Evolutionary conservation across 192 early-diverging fungal species (phyloP), one percentile per base, ranked within the genome.

Genomic region (Umbelopsis ramanniana): DNA sequence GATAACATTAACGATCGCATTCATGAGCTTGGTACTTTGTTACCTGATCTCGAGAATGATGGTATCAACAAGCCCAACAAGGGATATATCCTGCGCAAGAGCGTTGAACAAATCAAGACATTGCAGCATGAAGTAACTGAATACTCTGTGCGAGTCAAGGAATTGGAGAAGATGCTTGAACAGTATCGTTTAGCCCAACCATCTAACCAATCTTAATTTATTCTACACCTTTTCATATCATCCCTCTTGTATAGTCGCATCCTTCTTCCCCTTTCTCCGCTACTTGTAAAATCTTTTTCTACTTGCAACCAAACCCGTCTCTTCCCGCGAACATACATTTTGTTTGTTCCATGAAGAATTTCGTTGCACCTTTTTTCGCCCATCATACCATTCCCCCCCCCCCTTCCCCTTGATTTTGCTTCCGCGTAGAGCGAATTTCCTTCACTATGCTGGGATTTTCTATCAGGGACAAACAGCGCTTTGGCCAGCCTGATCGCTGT

Each of bases 1-100:
- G 97, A 99, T 78, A 96, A 97, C 80, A 99, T 99, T 85, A 99
- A 99, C 78, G 97, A 98, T 80, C 95, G 95, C 76, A 99, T 99
- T 73, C 94, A 91, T 76, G 97, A 99, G 77, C 85, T 99, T 48
- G 88, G 87, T 29, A 86, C 82, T 17, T 79, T 99, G 53, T 83
- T 99, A 40, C 97, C 97, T 40, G 94, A 96, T 45, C 77, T 87
- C 55, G 92, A 94, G 68, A 74, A 83, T 7, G 55, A 72, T 5
- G 54, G 52, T 47, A 46, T 67, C 15, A 93, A 92, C 77, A 98
- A 98, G 81, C 94, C 93, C 33, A 97, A 97, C 86, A 96, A 98
- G 84, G 97, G 97, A 40, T 85, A 90, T n/a, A 98, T 99, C 48
- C 84, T 99, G 47, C 90, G 92, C 66, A 91, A 95, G 73, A 92